Percentiles rank a stretch among this genome's conserved stretches.
Evolutionary conservation across 2,329 filamentous ascomycete genomes (phyloP).

Genomic region (Cercospora sojina): DNA sequence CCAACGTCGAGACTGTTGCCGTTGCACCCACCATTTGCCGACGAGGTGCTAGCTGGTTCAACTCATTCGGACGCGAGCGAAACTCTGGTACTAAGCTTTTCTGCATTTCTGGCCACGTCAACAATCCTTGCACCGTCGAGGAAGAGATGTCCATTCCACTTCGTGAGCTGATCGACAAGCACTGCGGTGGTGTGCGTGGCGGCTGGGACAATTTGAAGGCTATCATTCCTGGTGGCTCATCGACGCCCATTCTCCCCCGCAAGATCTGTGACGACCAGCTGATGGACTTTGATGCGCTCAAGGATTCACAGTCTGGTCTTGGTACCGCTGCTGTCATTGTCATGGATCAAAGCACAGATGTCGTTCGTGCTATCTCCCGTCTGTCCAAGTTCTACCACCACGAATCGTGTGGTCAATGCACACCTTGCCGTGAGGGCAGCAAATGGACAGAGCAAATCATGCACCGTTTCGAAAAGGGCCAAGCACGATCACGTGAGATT

Average conservation of each 20-base stretch:
- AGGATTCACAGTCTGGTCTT: conserved; percentile 95
- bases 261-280: conserved; percentile 86
- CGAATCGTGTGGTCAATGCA: conserved; percentile 97
- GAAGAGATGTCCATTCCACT: conserved; percentile 99
- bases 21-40: conserved; percentile 95
- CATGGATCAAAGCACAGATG: conserved; percentile 97
- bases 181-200: conserved; percentile 93
- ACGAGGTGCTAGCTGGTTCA: conserved; percentile 90
- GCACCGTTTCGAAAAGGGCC: conserved; percentile 89
- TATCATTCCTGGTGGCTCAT: conserved; percentile 93
- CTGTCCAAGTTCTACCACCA: conserved; percentile 97
- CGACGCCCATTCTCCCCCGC: conserved; percentile 92
- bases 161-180: conserved; percentile 93
- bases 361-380: conserved; percentile 89
- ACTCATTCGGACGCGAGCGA: conserved; percentile 87
- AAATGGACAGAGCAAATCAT: conserved; percentile 99
- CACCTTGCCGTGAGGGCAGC: conserved; percentile 96
- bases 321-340: conserved; percentile 97
- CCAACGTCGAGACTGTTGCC: conserved; percentile 96
- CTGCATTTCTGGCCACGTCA: conserved; percentile 98
- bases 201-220: conserved; percentile 98
- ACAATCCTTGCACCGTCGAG: conserved; percentile 96
- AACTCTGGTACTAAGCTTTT: conserved; percentile 98
- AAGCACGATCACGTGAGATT: conserved; percentile 86
- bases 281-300: conserved; percentile 98